Base-by-base conservation (phyloP, 1,139 yeast species). In the Pneumocystis murina region DNA sequence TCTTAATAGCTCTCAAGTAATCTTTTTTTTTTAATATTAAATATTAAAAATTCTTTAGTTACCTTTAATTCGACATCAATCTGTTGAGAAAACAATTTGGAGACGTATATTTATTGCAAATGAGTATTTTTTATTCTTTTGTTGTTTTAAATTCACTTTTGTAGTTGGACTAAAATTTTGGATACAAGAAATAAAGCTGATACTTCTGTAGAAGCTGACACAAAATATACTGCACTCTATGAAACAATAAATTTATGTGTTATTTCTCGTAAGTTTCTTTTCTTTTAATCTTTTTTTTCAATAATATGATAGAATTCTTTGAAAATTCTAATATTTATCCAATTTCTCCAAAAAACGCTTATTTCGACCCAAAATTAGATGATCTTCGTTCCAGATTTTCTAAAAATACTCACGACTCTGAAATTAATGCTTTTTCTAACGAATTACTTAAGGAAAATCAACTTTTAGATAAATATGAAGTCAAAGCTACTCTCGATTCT, bases 61-160 rank as follows among this genome's bases (percentile, higher is more conserved):
- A 14, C 63, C 66, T 7, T 57, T 55, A 6, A 63, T 58, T 16
- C 61, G 59, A 24, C 40, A 54, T 38, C 40, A 28, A 17, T 60
- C 62, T 43, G 43, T 58, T 33, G 62, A 61, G 33, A 41, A 59
- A n/a, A 38, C 65, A 17, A 75, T 85, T 1, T 86, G 94, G 92
- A 76, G 84, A 69, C 77, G 92, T 66, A 77, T 86, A 61, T 74
- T 86, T 10, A 70, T 83, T n/a, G 78, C 81, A 1, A 85, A 84
- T 68, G 81, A 83, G 55, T 48, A 48, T 3, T 28, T 48, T 7
- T 48, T 24, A 16, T 48, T 20, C 4, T 40, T 48, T 48, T 48
- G 5, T n/a, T 12, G 3, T 12, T 48, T 24, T 24, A 24, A 24
- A 24, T 24, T 24, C 6, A 48, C 10, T 12, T 16, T 48, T 48